phyloP scores from a whole-genome alignment of 768 basidiomycete genomes.

The Russula foetens region DNA sequence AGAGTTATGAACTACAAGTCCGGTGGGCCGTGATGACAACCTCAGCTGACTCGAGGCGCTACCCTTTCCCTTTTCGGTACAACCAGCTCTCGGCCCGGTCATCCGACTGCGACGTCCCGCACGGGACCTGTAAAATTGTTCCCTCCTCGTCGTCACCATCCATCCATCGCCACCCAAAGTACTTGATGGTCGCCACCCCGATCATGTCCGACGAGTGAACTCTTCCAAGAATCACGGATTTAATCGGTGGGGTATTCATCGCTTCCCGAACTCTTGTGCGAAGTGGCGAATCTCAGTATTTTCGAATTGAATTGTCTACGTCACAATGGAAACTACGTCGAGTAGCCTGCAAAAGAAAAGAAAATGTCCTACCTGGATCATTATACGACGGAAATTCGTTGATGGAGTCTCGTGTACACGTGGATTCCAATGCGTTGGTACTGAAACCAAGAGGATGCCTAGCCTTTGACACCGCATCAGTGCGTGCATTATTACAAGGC shows the following conservation, averaged over 20 bases:
- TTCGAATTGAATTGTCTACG: neutral
- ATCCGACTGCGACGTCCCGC: no score
- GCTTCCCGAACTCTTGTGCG: conserved; percentile 31
- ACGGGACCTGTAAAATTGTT: no score
- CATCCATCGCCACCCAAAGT: neutral
- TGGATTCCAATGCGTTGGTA: conserved; percentile 55
- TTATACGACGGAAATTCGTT: neutral
- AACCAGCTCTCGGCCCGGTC: neutral
- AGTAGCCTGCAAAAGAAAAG: conserved; percentile 31
- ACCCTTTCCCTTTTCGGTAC: neutral
- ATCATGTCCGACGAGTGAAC: conserved; percentile 40
- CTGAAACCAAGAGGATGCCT: conserved; percentile 30
- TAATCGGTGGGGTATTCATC: conserved; percentile 29
- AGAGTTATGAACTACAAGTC: conserved; percentile 6
- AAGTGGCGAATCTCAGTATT: conserved; percentile 11
- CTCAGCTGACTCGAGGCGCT: neutral
- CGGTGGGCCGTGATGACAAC: neutral
- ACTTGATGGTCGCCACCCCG: conserved; percentile 31
- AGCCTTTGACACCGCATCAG: no score
- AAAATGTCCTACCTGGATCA: no score
- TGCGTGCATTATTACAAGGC: no score
- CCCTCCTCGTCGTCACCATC: no score
- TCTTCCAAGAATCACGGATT: conserved; percentile 39
- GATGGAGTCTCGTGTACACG: conserved; percentile 32
- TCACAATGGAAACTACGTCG: conserved; percentile 31